These are phyloP conservation scores for Amyloporia xantha DNA, from an alignment of 768 basidiomycete genomes.

Conservation along the genomic window DNA sequence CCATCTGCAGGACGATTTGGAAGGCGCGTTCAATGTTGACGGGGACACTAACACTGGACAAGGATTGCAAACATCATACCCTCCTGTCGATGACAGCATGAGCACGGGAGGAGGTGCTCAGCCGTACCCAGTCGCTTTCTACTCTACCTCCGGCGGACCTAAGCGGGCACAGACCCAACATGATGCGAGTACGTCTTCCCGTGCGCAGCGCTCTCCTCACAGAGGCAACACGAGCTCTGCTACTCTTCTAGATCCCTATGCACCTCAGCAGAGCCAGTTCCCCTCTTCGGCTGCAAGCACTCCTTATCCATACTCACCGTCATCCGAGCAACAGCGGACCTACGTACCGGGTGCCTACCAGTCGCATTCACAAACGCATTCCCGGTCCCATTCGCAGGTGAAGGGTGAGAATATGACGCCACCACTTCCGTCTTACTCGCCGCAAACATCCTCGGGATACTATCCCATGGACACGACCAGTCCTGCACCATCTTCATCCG, in stretches of 20 bases:
- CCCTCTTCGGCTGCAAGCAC: constrained; percentile 46
- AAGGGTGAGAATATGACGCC: constrained; percentile 48
- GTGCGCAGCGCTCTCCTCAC: constrained; percentile 55
- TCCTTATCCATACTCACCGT: constrained; percentile 38
- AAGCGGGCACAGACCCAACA: constrained; percentile 52
- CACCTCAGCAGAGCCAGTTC: constrained; percentile 59
- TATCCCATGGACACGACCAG: constrained; percentile 64
- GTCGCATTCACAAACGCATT: constrained; percentile 52
- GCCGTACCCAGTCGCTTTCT: constrained; percentile 53
- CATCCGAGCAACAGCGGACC: constrained; percentile 34
- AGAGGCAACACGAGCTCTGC: constrained; percentile 44
- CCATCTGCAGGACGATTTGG: constrained; percentile 65
- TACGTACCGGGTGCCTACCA: constrained; percentile 39
- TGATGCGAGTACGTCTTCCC: constrained; percentile 42
- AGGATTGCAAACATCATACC: constrained; percentile 32
- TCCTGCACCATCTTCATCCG: constrained; percentile 47
- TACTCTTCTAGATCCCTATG: constrained; percentile 61
- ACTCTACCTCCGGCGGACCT: constrained; percentile 36
- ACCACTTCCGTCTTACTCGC: constrained; percentile 47
- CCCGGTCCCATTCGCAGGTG: constrained; percentile 48
- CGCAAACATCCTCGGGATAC: constrained; percentile 35
- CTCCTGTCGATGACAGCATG: constrained; percentile 29
- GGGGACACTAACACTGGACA: constrained; percentile 26
- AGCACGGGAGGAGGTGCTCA: constrained; percentile 34
- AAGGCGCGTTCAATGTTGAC: constrained; percentile 41